phyloP scores from a whole-genome alignment of 345 rosid genomes.

The Cardiospermum halicacabum region DNA sequence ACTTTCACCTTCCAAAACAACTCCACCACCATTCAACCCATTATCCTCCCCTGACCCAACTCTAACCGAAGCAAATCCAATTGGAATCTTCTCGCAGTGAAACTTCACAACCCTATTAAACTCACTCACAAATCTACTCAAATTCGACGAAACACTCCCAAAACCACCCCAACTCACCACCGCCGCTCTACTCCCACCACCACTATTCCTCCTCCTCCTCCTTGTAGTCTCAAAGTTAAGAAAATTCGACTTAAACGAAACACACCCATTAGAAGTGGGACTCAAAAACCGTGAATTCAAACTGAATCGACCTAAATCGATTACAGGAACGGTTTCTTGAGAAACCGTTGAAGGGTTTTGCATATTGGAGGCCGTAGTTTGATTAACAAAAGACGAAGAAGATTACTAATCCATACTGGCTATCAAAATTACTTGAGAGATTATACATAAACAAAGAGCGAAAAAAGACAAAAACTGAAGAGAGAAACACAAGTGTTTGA shows the following conservation, averaged over 20 bases:
- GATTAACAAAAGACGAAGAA: no score
- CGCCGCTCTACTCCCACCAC: no score
- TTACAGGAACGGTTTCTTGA: constrained; percentile 47
- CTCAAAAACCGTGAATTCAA: constrained; percentile 30
- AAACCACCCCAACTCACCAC: constrained; percentile 48
- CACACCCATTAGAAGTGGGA: constrained; percentile 41
- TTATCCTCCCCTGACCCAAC: constrained; percentile 42
- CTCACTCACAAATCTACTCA: constrained; percentile 45
- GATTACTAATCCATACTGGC: no score
- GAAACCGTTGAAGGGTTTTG: constrained; percentile 54
- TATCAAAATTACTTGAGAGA: no score
- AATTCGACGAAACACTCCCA: constrained; percentile 34
- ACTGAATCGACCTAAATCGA: constrained; percentile 50
- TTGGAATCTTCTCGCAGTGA: constrained; percentile 75
- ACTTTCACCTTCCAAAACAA: constrained; percentile 55
- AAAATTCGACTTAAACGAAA: constrained; percentile 44
- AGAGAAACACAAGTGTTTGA: neutral
- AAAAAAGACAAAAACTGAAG: neutral
- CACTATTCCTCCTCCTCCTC: constrained; percentile 26
- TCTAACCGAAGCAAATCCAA: constrained; percentile 70
- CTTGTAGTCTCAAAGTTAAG: constrained; percentile 37
- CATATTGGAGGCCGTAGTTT: constrained; percentile 33
- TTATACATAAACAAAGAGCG: neutral
- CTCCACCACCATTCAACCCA: constrained; percentile 44
- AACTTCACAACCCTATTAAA: constrained; percentile 60